Evolutionary conservation across 2,329 filamentous ascomycete species (phyloP).

Genomic region (Penicillium sclerotiorum): DNA sequence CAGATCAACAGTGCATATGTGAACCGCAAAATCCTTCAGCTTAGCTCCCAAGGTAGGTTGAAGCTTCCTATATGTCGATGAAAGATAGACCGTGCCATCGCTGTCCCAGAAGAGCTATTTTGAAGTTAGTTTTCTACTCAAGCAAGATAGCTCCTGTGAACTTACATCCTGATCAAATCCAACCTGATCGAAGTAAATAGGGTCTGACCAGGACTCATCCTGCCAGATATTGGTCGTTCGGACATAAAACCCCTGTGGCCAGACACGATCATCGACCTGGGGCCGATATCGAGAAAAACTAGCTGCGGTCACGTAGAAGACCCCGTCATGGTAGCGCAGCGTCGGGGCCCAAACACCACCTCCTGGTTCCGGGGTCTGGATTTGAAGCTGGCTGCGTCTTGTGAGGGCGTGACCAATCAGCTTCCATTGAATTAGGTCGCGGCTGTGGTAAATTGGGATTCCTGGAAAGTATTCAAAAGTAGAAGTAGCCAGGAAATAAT

Average conservation of each 20-base stretch:
- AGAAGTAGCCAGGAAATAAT: conserved; percentile 64
- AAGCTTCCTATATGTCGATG: conserved; percentile 40
- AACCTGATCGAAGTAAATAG: conserved; percentile 57
- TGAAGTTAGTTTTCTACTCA: neutral
- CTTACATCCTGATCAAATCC: conserved; percentile 58
- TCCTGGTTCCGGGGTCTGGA: conserved; percentile 35
- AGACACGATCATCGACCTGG: conserved; percentile 50
- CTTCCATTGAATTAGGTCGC: conserved; percentile 46
- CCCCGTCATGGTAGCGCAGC: conserved; percentile 47
- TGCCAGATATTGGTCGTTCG: conserved; percentile 58
- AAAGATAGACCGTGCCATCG: conserved; percentile 54
- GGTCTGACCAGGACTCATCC: conserved; percentile 55
- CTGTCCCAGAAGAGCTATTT: conserved; percentile 56
- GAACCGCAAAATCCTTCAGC: conserved; percentile 55
- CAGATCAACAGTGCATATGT: conserved; percentile 40
- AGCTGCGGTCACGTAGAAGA: conserved; percentile 53
- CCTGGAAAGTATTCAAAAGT: conserved; percentile 66
- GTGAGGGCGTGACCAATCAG: conserved; percentile 41
- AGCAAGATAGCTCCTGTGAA: neutral
- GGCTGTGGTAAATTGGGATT: conserved; percentile 62
- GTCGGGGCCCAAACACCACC: conserved; percentile 54
- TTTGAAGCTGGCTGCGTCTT: conserved; percentile 37
- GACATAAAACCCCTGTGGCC: conserved; percentile 59
- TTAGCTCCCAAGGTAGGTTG: conserved; percentile 42
- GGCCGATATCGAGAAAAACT: conserved; percentile 47